Evolutionary conservation across 1,284 basidiomycete species (phyloP), one percentile per base, ranked within the genome.

Genomic region (Ganoderma meredithae): DNA sequence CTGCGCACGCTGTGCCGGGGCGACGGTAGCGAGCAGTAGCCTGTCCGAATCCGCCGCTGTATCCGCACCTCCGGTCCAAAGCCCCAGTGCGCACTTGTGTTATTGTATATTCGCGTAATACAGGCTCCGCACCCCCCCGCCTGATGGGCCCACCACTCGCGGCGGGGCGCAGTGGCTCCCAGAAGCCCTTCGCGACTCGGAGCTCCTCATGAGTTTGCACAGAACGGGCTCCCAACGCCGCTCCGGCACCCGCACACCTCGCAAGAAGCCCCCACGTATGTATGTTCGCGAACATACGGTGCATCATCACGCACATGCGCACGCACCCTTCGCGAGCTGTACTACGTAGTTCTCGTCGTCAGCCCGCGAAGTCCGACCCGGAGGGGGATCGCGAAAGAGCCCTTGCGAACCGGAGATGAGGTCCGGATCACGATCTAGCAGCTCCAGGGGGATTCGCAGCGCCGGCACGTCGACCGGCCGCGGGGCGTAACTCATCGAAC

Each of bases 41-140:
- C 3, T 36, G 27, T 31, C 7, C n/a, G n/a, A 22, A 0, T 25
- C 10, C 7, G 47, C 47, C 22, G 25, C 44, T 7, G n/a, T n/a
- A 22, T n/a, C n/a, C 3, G 8, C 19, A 36, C 36, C 36, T 36
- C 36, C 36, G 36, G 36, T 9, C 9, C 36, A 36, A 31, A 13
- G 27, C 27, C 27, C 5, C 52, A 33, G 52, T 17, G 17, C 31
- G 27, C 3, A 31, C 27, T 31, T 31, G 27, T 31, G 27, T 52
- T 49, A 39, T n/a, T 58, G 53, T 47, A 40, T 53, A 60, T 58
- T 63, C 53, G 60, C 56, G 65, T 19, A 31, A 31, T 31, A 33
- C 27, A 44, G 60, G 25, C 13, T 15, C 41, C 43, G 43, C 43
- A 47, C 19, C 60, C 19, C 60, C 60, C 60, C 25, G 27, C 41